Evolutionary conservation across 1,139 yeast genomes (phyloP).

Genomic region (Keqinozyma sinolaborantium): DNA sequence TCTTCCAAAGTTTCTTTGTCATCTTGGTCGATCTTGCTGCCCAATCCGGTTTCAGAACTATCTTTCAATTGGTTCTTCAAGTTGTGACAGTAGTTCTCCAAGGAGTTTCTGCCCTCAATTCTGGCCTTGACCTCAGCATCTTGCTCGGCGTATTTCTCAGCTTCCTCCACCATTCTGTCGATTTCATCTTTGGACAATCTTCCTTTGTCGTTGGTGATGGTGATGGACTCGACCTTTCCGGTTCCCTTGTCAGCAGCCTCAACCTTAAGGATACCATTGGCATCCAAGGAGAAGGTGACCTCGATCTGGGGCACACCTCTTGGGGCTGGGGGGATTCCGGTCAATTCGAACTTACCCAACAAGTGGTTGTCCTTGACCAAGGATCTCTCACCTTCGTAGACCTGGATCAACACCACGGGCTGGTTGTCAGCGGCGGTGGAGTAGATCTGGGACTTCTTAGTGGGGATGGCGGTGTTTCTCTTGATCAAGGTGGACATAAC

Average conservation of each 20-base stretch:
- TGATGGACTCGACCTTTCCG: constrained; percentile 83
- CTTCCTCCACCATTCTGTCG: constrained; percentile 93
- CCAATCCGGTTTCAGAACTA: constrained; percentile 58
- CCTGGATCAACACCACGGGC: constrained; percentile 46
- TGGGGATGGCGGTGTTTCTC: constrained; percentile 48
- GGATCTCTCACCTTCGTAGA: constrained; percentile 48
- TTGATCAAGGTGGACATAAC: constrained; percentile 46
- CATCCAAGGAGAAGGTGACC: constrained; percentile 45
- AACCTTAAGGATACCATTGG: constrained; percentile 47
- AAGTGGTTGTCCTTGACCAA: constrained; percentile 43
- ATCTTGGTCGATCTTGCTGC: constrained; percentile 79
- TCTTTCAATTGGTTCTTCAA: constrained; percentile 60
- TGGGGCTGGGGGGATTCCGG: constrained; percentile 49
- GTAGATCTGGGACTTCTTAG: constrained; percentile 46
- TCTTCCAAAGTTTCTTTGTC: constrained; percentile 89
- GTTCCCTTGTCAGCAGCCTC: constrained; percentile 46
- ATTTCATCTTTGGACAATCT: constrained; percentile 90
- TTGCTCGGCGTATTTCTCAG: constrained; percentile 86
- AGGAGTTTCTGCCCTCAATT: constrained; percentile 61
- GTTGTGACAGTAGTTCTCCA: constrained; percentile 46
- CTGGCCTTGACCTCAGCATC: constrained; percentile 78
- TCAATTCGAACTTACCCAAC: constrained; percentile 46
- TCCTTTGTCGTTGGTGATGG: constrained; percentile 96
- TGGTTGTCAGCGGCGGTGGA: constrained; percentile 49
- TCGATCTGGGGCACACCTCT: constrained; percentile 50